phyloP scores from a whole-genome alignment of 495 filamentous ascomycete species.

The Penicillium crystallinum region DNA sequence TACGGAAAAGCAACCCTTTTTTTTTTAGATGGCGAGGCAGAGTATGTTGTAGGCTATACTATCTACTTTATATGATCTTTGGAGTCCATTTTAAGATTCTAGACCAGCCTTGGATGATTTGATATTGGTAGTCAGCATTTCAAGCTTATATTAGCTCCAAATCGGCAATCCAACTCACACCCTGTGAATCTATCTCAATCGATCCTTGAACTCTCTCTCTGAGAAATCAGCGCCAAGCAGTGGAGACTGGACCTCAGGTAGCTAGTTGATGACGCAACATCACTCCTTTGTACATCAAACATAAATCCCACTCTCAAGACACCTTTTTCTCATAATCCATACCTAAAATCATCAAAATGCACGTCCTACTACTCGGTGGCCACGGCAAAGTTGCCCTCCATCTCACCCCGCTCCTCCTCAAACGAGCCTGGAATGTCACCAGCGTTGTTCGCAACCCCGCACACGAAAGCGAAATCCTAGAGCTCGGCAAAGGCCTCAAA shows the following conservation, averaged over 20 bases:
- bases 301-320: neutral
- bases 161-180: no score
- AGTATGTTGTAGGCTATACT: no score
- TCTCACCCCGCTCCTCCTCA: conserved; percentile 71
- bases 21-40: no score
- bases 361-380: conserved; percentile 72
- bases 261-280: neutral
- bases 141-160: no score
- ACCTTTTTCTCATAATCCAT: neutral
- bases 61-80: no score
- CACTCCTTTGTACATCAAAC: neutral
- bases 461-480: conserved; percentile 59
- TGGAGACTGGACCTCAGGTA: no score
- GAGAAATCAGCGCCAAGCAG: neutral
- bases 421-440: conserved; percentile 67
- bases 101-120: no score
- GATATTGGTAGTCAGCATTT: no score
- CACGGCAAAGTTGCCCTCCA: conserved; percentile 74
- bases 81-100: no score
- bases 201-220: no score
- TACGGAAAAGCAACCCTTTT: no score
- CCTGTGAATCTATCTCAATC: no score
- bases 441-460: conserved; percentile 68
- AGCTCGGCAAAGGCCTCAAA: conserved; percentile 47
- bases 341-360: conserved; percentile 24